These are phyloP conservation scores for Symbiodinium pilosum DNA, from an alignment of 73 alveolate species.

Conservation along the genomic window DNA sequence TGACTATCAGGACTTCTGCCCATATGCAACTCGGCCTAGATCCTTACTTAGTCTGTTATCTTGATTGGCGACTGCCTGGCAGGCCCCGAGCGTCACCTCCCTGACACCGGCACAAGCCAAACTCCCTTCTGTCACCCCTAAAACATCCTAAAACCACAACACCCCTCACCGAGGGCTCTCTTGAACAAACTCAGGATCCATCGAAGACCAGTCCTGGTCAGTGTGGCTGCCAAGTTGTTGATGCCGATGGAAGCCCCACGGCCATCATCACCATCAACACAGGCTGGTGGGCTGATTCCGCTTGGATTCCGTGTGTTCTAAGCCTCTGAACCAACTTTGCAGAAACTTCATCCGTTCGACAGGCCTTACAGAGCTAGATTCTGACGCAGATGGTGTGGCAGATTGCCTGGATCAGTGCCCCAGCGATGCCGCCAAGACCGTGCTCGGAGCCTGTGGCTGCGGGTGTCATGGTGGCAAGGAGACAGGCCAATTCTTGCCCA, in stretches of 20 bases:
- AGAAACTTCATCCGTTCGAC: no score
- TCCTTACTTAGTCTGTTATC: background rate
- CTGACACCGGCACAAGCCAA: no score
- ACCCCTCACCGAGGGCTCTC: no score
- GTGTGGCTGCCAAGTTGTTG: constrained; percentile 65
- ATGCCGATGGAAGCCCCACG: constrained; percentile 35
- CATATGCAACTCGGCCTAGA: constrained; percentile 19
- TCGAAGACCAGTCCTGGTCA: constrained; percentile 32
- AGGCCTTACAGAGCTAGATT: constrained; percentile 53
- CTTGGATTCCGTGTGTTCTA: no score
- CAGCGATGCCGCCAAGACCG: constrained; percentile 35
- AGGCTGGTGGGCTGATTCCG: background rate
- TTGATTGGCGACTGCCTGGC: background rate
- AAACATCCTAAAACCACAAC: no score
- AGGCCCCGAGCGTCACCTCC: background rate
- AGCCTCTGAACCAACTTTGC: no score
- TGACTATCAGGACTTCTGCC: constrained; percentile 46
- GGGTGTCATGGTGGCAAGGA: constrained; percentile 6
- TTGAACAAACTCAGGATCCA: constrained; percentile 45
- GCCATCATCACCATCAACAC: constrained; percentile 38
- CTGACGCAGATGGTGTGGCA: constrained; percentile 49
- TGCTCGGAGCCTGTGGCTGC: constrained; percentile 47
- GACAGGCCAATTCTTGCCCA: background rate
- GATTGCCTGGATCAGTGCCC: constrained; percentile 81
- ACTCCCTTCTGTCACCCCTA: no score